Evolutionary conservation across 2,329 filamentous ascomycete species (phyloP).

Genomic region (Nigrospora oryzae): DNA sequence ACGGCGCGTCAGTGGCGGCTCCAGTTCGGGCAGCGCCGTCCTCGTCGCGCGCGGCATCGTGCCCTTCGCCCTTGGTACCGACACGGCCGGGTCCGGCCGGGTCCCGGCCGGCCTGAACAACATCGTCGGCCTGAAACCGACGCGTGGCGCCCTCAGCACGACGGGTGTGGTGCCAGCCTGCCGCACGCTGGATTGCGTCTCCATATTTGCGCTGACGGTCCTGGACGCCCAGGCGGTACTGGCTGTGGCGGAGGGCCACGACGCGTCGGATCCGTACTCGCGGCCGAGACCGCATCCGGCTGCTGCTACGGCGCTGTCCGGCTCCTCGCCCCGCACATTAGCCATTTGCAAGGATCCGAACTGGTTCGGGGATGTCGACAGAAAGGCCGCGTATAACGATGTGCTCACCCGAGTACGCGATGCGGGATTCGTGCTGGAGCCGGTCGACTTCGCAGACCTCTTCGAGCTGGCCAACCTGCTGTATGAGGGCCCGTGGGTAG

Average conservation of each 20-base stretch:
- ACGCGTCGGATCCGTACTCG: conserved; percentile 41
- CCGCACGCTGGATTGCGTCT: conserved; percentile 47
- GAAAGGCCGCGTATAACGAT: conserved; percentile 32
- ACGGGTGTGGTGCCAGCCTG: conserved; percentile 46
- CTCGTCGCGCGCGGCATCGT: conserved; percentile 43
- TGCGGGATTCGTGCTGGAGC: conserved; percentile 30
- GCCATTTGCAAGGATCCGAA: conserved; percentile 31
- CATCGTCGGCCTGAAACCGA: conserved; percentile 41
- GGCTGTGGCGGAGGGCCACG: conserved; percentile 37
- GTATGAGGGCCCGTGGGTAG: conserved; percentile 49
- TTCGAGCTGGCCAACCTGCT: conserved; percentile 43
- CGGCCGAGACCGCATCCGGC: conserved; percentile 17
- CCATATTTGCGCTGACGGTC: conserved; percentile 40
- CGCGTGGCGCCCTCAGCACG: conserved; percentile 41
- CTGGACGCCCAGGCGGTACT: conserved; percentile 41
- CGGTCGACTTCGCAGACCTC: conserved; percentile 39
- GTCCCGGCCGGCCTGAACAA: conserved; percentile 47
- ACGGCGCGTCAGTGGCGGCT: conserved; percentile 35
- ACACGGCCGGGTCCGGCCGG: conserved; percentile 46
- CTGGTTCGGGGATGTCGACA: conserved; percentile 23
- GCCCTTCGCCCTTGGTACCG: conserved; percentile 48
- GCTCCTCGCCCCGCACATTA: conserved; percentile 11
- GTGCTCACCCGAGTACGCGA: conserved; percentile 26
- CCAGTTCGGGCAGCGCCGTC: conserved; percentile 48
- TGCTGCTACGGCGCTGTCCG: neutral